Evolutionary conservation across 371 early-diverging fungal genomes (phyloP).

Genomic region (Nematocida sp.): DNA sequence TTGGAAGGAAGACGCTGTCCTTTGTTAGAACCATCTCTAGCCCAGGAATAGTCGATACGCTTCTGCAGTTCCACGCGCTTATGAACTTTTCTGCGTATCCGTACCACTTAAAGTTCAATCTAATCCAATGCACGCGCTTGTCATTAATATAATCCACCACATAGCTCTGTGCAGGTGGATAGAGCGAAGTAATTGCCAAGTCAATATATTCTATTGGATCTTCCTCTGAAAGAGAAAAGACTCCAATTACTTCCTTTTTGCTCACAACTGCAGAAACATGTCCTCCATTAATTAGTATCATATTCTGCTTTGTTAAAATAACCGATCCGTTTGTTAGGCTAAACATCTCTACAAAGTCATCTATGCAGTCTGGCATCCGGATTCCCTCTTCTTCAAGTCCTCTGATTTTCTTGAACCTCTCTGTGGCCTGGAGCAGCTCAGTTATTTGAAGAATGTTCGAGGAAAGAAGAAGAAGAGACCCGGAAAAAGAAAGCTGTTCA

Average conservation of each 20-base stretch:
- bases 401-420: constrained; percentile 42
- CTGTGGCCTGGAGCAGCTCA: constrained; percentile 39
- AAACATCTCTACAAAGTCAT: constrained; percentile 50
- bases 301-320: constrained; percentile 18
- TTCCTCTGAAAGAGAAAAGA: constrained; percentile 9
- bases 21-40: constrained; percentile 6
- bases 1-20: not conserved
- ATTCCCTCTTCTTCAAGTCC: not conserved
- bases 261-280: not conserved
- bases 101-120: constrained; percentile 38
- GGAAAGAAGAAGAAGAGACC: not conserved
- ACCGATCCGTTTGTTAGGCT: constrained; percentile 38
- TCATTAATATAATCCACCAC: constrained; percentile 20
- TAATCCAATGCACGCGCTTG: constrained; percentile 38
- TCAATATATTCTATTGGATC: constrained; percentile 23
- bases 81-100: constrained; percentile 19
- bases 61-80: constrained; percentile 25
- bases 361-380: constrained; percentile 22
- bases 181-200: constrained; percentile 20
- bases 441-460: not conserved
- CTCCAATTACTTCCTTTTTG: constrained; percentile 28
- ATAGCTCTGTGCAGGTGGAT: constrained; percentile 22
- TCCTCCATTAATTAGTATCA: constrained; percentile 13
- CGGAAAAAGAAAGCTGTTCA: not conserved
- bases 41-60: constrained; percentile 20